Evolutionary conservation across 129 eudicot genomes (phyloP).

Genomic region (Erigeron canadensis): DNA sequence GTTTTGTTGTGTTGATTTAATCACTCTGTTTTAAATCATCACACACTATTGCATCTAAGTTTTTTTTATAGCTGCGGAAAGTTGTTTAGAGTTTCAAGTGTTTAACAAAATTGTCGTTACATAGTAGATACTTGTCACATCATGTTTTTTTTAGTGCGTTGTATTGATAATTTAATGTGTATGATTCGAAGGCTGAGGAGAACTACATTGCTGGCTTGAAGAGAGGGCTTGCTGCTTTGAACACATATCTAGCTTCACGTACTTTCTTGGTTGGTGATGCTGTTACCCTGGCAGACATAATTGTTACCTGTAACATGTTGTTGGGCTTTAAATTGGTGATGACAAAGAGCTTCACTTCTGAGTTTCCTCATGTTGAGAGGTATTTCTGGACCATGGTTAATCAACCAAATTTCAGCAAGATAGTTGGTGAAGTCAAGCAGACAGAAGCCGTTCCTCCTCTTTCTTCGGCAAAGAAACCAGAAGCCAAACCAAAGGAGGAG

Average conservation of each 20-base stretch:
- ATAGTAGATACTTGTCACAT: no score
- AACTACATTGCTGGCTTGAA: slow-evolving; percentile 54
- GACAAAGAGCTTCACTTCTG: slow-evolving; percentile 76
- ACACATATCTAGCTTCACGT: slow-evolving; percentile 53
- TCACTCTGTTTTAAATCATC: no score
- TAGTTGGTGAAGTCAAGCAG: slow-evolving; percentile 67
- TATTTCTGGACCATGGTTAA: slow-evolving; percentile 94
- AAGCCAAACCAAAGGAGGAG: slow-evolving; percentile 47
- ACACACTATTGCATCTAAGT: no score
- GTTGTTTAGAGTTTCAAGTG: no score
- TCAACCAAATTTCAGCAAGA: slow-evolving; percentile 72
- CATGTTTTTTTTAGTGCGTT: neutral
- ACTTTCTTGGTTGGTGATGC: slow-evolving; percentile 60
- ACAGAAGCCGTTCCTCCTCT: slow-evolving; percentile 58
- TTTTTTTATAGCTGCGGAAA: no score
- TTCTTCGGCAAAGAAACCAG: slow-evolving; percentile 60
- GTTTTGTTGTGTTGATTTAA: no score
- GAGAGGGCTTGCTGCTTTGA: slow-evolving; percentile 73
- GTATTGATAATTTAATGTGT: neutral
- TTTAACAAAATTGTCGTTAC: no score
- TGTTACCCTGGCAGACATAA: slow-evolving; percentile 64
- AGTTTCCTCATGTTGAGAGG: slow-evolving; percentile 95
- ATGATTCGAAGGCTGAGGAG: slow-evolving; percentile 73
- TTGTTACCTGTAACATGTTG: slow-evolving; percentile 54
- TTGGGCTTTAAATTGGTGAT: slow-evolving; percentile 41